A percentile compares a stretch with the other conserved stretches of the same genome.
Evolutionary conservation across 768 basidiomycete genomes (phyloP).

Genomic region (Boletales sp.): DNA sequence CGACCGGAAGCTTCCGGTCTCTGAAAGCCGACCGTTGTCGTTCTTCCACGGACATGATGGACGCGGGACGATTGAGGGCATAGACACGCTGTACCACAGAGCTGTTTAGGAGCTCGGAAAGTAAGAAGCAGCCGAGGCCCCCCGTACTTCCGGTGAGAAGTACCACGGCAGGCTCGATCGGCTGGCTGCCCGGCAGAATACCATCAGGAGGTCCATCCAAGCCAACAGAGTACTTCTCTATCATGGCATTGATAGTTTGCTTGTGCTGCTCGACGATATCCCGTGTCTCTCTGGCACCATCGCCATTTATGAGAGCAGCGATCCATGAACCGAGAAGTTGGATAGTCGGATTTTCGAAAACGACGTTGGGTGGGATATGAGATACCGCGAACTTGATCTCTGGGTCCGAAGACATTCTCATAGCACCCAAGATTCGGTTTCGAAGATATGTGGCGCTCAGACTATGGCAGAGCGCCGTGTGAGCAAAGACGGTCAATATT

Average conservation of each 20-base stretch:
- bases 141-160: conserved; percentile 43
- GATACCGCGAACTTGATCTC: conserved; percentile 18
- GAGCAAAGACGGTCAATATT: neutral
- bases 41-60: conserved; percentile 7
- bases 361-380: conserved; percentile 26
- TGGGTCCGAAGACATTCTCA: conserved; percentile 26
- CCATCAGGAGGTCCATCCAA: conserved; percentile 13
- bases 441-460: conserved; percentile 25
- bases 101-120: conserved; percentile 28
- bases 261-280: conserved; percentile 2
- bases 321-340: conserved; percentile 1
- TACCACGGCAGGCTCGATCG: neutral
- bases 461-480: conserved; percentile 3
- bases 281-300: neutral
- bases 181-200: conserved; percentile 8
- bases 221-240: conserved; percentile 34
- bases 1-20: conserved; percentile 33
- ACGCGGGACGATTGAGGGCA: conserved; percentile 30
- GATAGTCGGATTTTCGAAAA: conserved; percentile 39
- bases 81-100: conserved; percentile 30
- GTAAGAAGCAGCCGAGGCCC: conserved; percentile 37
- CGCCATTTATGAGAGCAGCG: conserved; percentile 4
- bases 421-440: conserved; percentile 9
- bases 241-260: conserved; percentile 32
- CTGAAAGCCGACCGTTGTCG: conserved; percentile 35